Evolutionary conservation across 106 monocot genomes (phyloP).

Genomic region (Dendrobium huoshanense): DNA sequence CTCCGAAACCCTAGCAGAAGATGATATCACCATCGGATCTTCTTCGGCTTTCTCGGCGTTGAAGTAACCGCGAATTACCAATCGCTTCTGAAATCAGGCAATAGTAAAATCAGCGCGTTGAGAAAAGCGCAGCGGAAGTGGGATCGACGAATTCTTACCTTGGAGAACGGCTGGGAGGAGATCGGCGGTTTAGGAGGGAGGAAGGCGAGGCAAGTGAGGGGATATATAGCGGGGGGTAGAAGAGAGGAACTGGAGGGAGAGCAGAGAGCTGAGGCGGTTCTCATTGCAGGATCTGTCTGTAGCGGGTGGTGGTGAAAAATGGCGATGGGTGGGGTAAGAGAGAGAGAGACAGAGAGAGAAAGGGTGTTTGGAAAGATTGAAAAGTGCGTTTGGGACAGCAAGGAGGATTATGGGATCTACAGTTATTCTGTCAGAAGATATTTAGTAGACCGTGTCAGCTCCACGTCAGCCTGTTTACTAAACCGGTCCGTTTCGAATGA

Average conservation of each 20-base stretch:
- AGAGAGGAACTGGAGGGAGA: background rate
- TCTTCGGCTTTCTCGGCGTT: background rate
- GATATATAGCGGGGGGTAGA: background rate
- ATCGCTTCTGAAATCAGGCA: background rate
- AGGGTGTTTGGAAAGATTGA: no score
- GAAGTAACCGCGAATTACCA: background rate
- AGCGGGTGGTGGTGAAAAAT: no score
- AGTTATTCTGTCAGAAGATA: no score
- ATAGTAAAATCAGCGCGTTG: background rate
- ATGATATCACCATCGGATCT: slow-evolving; percentile 53
- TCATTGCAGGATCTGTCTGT: no score
- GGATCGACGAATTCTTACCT: background rate
- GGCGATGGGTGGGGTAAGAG: no score
- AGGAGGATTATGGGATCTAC: no score
- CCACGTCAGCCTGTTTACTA: no score
- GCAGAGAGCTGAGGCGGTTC: background rate
- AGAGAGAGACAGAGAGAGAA: no score
- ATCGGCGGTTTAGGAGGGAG: background rate
- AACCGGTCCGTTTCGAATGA: no score
- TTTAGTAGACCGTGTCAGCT: no score
- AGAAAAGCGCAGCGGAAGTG: background rate
- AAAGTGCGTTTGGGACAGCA: no score
- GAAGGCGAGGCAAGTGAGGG: background rate
- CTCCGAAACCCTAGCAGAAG: slow-evolving; percentile 36
- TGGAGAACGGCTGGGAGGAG: background rate